Conservation (phyloP, 768 basidiomycete genomes). For the Russula emetica region DNA sequence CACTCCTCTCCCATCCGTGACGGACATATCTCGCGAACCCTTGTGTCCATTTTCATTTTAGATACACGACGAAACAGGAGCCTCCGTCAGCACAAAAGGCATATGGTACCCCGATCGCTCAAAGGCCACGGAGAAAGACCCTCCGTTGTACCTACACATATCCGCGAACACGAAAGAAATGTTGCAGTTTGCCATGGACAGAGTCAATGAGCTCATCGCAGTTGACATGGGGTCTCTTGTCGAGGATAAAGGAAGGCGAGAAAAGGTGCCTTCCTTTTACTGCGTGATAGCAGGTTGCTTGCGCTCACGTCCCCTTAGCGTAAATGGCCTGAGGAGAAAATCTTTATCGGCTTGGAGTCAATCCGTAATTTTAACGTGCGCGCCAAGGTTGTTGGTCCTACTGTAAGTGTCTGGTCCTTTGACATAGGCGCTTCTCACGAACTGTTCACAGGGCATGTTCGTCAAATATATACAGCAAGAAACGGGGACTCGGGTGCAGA, state of each 20-base stretch:
- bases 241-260: conserved; percentile 68
- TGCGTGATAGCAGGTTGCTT: neutral
- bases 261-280: conserved; percentile 48
- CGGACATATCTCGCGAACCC: neutral
- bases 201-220: conserved; percentile 66
- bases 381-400: conserved; percentile 95
- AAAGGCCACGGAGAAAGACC: conserved; percentile 89
- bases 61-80: conserved; percentile 92
- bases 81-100: conserved; percentile 89
- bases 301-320: conserved; percentile 44
- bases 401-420: conserved; percentile 45
- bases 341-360: conserved; percentile 82
- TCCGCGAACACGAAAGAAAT: conserved; percentile 66
- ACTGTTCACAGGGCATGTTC: conserved; percentile 69
- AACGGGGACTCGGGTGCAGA: conserved; percentile 93
- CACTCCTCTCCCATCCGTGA: neutral
- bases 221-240: conserved; percentile 78
- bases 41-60: conserved; percentile 33
- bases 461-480: conserved; percentile 98
- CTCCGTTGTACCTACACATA: conserved; percentile 91
- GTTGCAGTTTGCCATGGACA: conserved; percentile 63
- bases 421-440: neutral
- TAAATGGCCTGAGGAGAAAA: conserved; percentile 98
- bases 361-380: conserved; percentile 96
- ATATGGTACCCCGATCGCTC: conserved; percentile 92